A percentile compares a stretch with the other conserved stretches of the same genome.
Evolutionary conservation across 2,329 filamentous ascomycete species (phyloP).

Genomic region (Pseudopithomyces chartarum): DNA sequence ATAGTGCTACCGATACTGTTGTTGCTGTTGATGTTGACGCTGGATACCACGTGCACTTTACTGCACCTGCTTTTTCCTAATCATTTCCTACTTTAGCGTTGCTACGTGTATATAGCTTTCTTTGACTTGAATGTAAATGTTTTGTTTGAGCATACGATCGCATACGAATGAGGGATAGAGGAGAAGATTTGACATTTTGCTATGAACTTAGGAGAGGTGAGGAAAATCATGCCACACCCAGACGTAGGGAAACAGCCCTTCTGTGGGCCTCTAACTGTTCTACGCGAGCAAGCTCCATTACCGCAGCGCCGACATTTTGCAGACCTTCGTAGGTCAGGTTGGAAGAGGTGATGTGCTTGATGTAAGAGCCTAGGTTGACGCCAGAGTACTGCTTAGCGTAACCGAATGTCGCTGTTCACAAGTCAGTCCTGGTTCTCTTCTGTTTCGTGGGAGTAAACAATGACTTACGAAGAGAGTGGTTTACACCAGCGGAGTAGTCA

Average conservation of each 20-base stretch:
- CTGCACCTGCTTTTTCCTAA: constrained; percentile 6
- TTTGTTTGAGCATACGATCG: too few species aligned
- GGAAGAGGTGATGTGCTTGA: constrained; percentile 97
- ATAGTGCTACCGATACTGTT: not conserved
- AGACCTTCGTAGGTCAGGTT: constrained; percentile 86
- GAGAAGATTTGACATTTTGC: too few species aligned
- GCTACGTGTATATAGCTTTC: not conserved
- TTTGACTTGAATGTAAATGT: not conserved
- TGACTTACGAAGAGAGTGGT: constrained; percentile 91
- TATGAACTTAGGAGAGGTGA: too few species aligned
- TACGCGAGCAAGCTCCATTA: constrained; percentile 93
- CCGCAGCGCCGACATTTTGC: constrained; percentile 81
- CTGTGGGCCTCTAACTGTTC: constrained; percentile 95
- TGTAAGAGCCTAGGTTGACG: constrained; percentile 92
- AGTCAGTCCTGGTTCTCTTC: constrained; percentile 10
- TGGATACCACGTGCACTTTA: constrained; percentile 8
- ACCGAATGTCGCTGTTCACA: constrained; percentile 80
- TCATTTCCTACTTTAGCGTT: not conserved
- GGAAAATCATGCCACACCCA: constrained; percentile 48
- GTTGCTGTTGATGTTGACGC: not conserved
- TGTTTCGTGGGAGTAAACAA: not conserved
- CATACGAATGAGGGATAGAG: too few species aligned
- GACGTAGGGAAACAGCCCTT: constrained; percentile 69
- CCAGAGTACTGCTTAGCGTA: constrained; percentile 99
- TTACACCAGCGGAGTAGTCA: constrained; percentile 97